Evolutionary conservation across 352 stramenopile species (phyloP).

Genomic region (Plasmopara halstedii): DNA sequence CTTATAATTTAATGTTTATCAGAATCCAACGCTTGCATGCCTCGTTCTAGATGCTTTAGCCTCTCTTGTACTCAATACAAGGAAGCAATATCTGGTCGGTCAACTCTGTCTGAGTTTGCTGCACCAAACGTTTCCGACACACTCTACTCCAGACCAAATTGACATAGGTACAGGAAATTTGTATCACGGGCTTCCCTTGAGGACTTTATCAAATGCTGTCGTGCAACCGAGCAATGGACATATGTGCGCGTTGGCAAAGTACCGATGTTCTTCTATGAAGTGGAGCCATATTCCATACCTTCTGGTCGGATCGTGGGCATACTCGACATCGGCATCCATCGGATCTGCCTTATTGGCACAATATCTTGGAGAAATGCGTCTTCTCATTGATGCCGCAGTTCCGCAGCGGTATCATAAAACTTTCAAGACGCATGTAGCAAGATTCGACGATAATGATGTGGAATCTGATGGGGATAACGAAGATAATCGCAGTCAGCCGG

Average conservation of each 20-base stretch:
- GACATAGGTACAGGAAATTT: conserved; percentile 12
- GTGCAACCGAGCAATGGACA: conserved; percentile 23
- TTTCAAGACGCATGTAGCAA: conserved; percentile 5
- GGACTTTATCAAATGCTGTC: conserved; percentile 23
- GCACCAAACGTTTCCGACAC: conserved; percentile 43
- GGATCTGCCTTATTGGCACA: conserved; percentile 31
- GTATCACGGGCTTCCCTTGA: conserved; percentile 22
- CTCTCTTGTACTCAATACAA: conserved; percentile 33
- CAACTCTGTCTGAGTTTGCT: conserved; percentile 51
- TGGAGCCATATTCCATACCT: conserved; percentile 51
- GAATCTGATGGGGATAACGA: conserved; percentile 27
- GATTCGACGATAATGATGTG: conserved; percentile 10
- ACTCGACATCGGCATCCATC: conserved; percentile 18
- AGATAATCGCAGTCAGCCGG: conserved; percentile 16
- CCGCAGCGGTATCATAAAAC: conserved; percentile 2
- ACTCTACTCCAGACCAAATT: conserved; percentile 4
- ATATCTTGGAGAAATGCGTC: conserved; percentile 40
- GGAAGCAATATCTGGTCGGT: conserved; percentile 31
- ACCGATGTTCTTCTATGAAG: conserved; percentile 32
- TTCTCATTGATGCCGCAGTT: conserved; percentile 27
- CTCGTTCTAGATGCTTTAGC: conserved; percentile 32
- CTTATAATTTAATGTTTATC: conserved; percentile 6
- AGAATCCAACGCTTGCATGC: conserved; percentile 48
- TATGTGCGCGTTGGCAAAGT: conserved; percentile 35
- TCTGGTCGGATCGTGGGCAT: conserved; percentile 50